Percentiles rank a stretch among this genome's conserved stretches.
phyloP scores from a whole-genome alignment of 108 stramenopile genomes.

The Pseudonitzschia delicatissima region DNA sequence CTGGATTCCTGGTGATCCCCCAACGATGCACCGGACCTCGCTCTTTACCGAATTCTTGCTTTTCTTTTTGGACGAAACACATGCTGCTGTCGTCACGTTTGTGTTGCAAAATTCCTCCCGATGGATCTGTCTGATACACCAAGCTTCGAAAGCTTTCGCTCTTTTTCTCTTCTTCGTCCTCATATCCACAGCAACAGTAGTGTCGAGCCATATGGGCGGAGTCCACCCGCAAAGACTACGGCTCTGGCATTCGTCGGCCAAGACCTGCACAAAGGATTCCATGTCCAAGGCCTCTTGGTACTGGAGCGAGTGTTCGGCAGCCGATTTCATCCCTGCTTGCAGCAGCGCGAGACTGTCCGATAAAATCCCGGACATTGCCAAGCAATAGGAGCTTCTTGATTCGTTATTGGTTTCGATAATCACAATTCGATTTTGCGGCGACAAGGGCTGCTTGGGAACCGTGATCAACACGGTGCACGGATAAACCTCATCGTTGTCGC shows the following conservation, averaged over 20 bases:
- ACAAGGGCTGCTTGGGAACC: not conserved
- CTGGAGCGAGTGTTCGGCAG: constrained; percentile 13
- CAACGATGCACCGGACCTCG: constrained; percentile 22
- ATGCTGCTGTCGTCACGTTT: not conserved
- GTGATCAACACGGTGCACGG: constrained; percentile 20
- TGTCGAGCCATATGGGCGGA: constrained; percentile 35
- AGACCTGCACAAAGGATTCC: constrained; percentile 29
- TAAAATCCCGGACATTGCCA: constrained; percentile 67
- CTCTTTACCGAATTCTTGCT: not conserved
- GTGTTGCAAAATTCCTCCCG: constrained; percentile 32
- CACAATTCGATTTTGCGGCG: constrained; percentile 26
- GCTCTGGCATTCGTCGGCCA: constrained; percentile 66
- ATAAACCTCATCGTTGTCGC: not conserved
- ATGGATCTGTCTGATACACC: constrained; percentile 46
- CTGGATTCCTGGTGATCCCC: constrained; percentile 23
- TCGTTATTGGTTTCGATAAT: constrained; percentile 9
- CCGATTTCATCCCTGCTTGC: constrained; percentile 30
- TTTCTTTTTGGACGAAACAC: not conserved
- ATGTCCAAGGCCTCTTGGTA: constrained; percentile 21
- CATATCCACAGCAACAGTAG: not conserved
- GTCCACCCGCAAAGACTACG: constrained; percentile 78
- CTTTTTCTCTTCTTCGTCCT: not conserved
- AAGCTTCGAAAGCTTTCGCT: not conserved
- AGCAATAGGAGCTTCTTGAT: constrained; percentile 1
- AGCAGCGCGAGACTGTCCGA: constrained; percentile 57